Evolutionary conservation across 768 basidiomycete species (phyloP), one percentile per base, ranked within the genome.

Genomic region (Termitomyces bulborhizus): DNA sequence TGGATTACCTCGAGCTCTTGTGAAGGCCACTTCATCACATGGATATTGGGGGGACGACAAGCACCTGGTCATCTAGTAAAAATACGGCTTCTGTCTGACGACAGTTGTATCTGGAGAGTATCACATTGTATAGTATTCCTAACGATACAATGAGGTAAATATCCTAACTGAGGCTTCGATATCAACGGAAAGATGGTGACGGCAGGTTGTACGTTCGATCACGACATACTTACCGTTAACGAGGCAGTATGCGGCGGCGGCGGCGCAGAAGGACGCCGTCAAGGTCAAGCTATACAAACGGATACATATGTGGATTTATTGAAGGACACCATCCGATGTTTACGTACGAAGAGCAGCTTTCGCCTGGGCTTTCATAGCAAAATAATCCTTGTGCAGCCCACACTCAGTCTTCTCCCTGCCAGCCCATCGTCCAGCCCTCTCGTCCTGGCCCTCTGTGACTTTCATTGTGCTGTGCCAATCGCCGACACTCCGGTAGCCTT

Each of bases 401-500:
- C 97, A 98, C 69, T 98, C 96, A 2, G 92, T 92, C 79, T 98
- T 99, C 57, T 79, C 77, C 66, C 80, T 86, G 6, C 90, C 92
- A 2, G 87, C 85, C 97, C 97, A 99, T 52, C 97, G 74, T 1
- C 96, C 96, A 1, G 88, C 85, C 26, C 97, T 81, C 71, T 99
- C 97, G 57, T 91, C 91, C 41, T 88, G 81, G 0, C 81, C 85
- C 57, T 84, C 85, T 62, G 69, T 77, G 13, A 77, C 77, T 69
- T 82, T 82, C n/a, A 68, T 70, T 0, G 97, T 99, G 58, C 92
- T 95, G 72, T 99, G 97, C 90, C 95, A 96, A 71, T 99, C 97
- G 3, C 97, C 97, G 59, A 99, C 84, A 65, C 91, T 93, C 63
- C 86, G 88, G 75, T 98, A 99, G 3, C 97, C 97, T 66, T 93